Base-by-base conservation (phyloP, 441 rosid genomes). In the Eruca vesicaria region DNA sequence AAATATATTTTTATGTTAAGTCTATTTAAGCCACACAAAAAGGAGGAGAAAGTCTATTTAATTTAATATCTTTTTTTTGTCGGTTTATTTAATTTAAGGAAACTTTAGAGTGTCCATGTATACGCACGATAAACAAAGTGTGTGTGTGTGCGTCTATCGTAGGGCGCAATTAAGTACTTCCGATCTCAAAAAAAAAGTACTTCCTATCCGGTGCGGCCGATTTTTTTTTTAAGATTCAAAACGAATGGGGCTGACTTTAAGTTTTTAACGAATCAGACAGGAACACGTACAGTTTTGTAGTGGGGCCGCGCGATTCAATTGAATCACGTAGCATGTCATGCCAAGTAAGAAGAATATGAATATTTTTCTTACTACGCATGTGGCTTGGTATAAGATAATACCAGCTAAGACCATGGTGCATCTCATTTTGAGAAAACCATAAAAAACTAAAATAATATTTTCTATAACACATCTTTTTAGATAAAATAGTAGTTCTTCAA, bases 271-370 rank as follows among this genome's bases (percentile, higher is more conserved):
- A 72, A 61, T 78, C 1, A 14, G 0, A 9, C 26, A 57, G 2
- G 0, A 29, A 63, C 78, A 58, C 82, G 82, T 79, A 33, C 61
- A 15, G 3, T 26, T 18, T n/a, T 48, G 4, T 23, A 5, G 70
- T 78, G 75, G 77, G 67, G 31, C 72, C 36, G 11, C 2, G 60
- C 56, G 9, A 60, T 74, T 71, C 1, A 71, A 66, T 67, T 53
- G 35, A 68, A 58, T 76, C 80, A 76, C 80, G 80, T 72, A 72
- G 74, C 81, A 68, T 78, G 74, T n/a, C 55, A 29, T 29, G 6
- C 32, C 32, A 65, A 64, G 71, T 36, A 57, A 35, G 45, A 38
- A 14, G 11, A 20, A 26, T 71, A 21, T 66, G 28, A 57, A 56
- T 56, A 33, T 23, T 36, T 35, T 63, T 63, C 6, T 63, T 56